These are phyloP conservation scores for Holtermannia corniformis DNA, from an alignment of 768 basidiomycete species.

Conservation along the genomic window DNA sequence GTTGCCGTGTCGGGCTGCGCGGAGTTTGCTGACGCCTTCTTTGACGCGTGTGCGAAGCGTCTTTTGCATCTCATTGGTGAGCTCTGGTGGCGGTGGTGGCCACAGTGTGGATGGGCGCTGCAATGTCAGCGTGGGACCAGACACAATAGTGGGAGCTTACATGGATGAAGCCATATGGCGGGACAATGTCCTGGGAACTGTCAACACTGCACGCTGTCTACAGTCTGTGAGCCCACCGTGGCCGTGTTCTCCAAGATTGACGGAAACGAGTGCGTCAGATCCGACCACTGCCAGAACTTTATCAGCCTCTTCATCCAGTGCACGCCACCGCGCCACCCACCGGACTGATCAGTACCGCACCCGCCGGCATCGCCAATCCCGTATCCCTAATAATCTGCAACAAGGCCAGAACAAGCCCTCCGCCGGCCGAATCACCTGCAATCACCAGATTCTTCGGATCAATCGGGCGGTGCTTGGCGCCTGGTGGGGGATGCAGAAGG, in stretches of 20 bases:
- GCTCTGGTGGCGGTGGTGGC: slow-evolving; percentile 40
- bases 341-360: slow-evolving; percentile 79
- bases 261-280: slow-evolving; percentile 91
- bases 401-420: slow-evolving; percentile 70
- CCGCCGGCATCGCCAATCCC: slow-evolving; percentile 72
- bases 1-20: no score
- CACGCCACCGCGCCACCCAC: slow-evolving; percentile 51
- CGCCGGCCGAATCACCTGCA: slow-evolving; percentile 88
- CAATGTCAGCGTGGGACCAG: not conserved
- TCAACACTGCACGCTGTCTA: no score
- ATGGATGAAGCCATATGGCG: slow-evolving; percentile 43
- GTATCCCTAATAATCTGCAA: slow-evolving; percentile 76
- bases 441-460: slow-evolving; percentile 72
- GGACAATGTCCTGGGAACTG: slow-evolving; percentile 55
- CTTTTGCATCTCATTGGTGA: slow-evolving; percentile 36
- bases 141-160: slow-evolving; percentile 10
- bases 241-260: slow-evolving; percentile 74
- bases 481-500: slow-evolving; percentile 76
- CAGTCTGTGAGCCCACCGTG: slow-evolving; percentile 49
- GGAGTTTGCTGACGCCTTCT: slow-evolving; percentile 22
- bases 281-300: slow-evolving; percentile 40
- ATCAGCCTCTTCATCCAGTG: not conserved
- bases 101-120: slow-evolving; percentile 42
- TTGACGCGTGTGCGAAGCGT: slow-evolving; percentile 25
- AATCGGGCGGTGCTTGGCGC: slow-evolving; percentile 65